These are phyloP conservation scores for Blastobotrys proliferans DNA, from an alignment of 1,139 yeast genomes.

Conservation along the genomic window DNA sequence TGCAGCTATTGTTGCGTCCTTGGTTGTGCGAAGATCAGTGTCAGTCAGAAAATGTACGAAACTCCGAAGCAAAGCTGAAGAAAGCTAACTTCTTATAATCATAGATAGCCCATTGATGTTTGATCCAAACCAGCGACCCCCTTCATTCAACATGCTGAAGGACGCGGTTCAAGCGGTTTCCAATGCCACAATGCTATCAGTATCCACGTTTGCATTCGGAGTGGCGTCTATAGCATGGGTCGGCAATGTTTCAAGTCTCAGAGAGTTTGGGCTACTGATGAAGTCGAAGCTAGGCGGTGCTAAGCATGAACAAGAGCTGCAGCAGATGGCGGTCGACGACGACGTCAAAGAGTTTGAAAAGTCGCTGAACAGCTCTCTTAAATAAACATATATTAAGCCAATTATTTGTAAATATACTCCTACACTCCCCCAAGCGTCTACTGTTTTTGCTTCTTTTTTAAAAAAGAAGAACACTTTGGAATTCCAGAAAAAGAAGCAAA, in stretches of 20 bases:
- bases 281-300: slow-evolving; percentile 66
- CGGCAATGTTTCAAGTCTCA: slow-evolving; percentile 60
- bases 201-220: slow-evolving; percentile 67
- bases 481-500: no score
- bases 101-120: slow-evolving; percentile 65
- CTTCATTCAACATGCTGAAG: slow-evolving; percentile 69
- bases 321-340: slow-evolving; percentile 57
- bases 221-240: slow-evolving; percentile 78
- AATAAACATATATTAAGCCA: no score
- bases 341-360: slow-evolving; percentile 58
- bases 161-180: slow-evolving; percentile 89
- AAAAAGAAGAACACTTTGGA: no score
- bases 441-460: no score
- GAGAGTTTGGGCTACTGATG: slow-evolving; percentile 72
- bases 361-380: slow-evolving; percentile 34
- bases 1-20: slow-evolving; percentile 64
- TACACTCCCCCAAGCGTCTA: no score
- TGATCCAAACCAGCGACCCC: slow-evolving; percentile 84
- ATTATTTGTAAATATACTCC: no score
- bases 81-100: no score
- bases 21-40: slow-evolving; percentile 73
- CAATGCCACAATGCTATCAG: slow-evolving; percentile 72
- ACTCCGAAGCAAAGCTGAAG: background rate
- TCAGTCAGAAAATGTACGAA: slow-evolving; percentile 61
- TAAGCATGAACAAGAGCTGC: slow-evolving; percentile 40